phyloP scores from a whole-genome alignment of 495 filamentous ascomycete species.

The Letharia lupina region DNA sequence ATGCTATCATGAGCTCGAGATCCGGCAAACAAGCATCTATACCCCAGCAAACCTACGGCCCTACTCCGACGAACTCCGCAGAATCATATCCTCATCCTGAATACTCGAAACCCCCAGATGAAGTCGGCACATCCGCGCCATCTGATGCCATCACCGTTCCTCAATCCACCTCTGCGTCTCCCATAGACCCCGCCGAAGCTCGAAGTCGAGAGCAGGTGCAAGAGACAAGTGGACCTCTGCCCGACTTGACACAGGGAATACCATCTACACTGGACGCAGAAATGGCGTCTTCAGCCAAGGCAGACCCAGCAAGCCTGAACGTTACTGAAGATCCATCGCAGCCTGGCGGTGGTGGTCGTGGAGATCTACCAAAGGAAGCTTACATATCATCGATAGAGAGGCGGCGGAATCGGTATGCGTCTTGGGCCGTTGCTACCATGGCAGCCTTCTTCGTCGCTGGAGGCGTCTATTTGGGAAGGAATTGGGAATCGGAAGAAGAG shows the following conservation, averaged over 20 bases:
- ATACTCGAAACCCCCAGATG: conserved; percentile 37
- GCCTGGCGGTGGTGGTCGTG: conserved; percentile 41
- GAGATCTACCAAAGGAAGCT: conserved; percentile 67
- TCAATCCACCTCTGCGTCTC: conserved; percentile 25
- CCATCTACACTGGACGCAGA: conserved; percentile 73
- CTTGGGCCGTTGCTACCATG: conserved; percentile 52
- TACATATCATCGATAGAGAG: conserved; percentile 89
- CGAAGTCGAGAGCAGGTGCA: conserved; percentile 25
- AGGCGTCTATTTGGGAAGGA: conserved; percentile 65
- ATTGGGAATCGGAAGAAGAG: conserved; percentile 74
- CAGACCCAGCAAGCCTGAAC: conserved; percentile 40
- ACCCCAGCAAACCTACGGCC: not conserved
- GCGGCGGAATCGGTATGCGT: conserved; percentile 60
- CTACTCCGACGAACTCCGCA: not conserved
- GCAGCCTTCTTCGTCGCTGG: conserved; percentile 44
- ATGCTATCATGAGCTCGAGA: conserved; percentile 13
- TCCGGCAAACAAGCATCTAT: not conserved
- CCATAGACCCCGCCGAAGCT: conserved; percentile 20
- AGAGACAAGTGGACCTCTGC: conserved; percentile 47
- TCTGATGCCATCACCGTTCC: conserved; percentile 34
- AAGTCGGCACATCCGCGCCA: conserved; percentile 37
- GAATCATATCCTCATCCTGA: conserved; percentile 26
- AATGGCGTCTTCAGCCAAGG: conserved; percentile 42
- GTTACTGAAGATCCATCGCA: conserved; percentile 51
- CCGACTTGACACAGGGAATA: conserved; percentile 84